phyloP scores from a whole-genome alignment of 495 filamentous ascomycete species.

The Podospora pseudoanserina region DNA sequence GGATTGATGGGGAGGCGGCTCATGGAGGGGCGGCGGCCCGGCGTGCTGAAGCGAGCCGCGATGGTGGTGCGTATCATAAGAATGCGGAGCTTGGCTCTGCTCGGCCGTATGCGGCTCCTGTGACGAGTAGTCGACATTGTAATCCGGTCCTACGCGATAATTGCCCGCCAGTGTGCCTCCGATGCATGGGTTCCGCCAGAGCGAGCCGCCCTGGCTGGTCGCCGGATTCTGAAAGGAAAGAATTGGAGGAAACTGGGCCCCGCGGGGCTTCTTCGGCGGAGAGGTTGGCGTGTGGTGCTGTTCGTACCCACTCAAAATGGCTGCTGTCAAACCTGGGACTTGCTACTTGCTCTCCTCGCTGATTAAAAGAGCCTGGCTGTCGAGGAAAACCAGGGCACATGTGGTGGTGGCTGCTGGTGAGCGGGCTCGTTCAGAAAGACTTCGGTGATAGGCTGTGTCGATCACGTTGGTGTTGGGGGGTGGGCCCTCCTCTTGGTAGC shows the following conservation, averaged over 20 bases:
- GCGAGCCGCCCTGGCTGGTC: constrained; percentile 65
- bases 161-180: constrained; percentile 64
- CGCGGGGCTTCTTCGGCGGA: constrained; percentile 39
- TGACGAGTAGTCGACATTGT: constrained; percentile 61
- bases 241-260: constrained; percentile 48
- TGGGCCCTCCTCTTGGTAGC: constrained; percentile 30
- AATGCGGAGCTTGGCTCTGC: constrained; percentile 49
- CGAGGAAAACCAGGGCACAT: constrained; percentile 36
- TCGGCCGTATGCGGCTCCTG: constrained; percentile 57
- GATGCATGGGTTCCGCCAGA: constrained; percentile 71
- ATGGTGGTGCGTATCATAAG: constrained; percentile 52
- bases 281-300: constrained; percentile 15
- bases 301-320: constrained; percentile 13
- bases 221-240: constrained; percentile 53
- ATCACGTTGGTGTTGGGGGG: constrained; percentile 11
- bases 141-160: constrained; percentile 56
- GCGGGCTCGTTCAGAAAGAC: constrained; percentile 25
- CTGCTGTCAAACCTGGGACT: constrained; percentile 11
- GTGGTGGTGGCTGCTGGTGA: constrained; percentile 22
- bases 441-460: constrained; percentile 26
- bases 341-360: constrained; percentile 7
- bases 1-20: constrained; percentile 41
- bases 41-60: constrained; percentile 47
- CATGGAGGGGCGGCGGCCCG: constrained; percentile 40
- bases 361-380: constrained; percentile 22